Evolutionary conservation across 2,329 filamentous ascomycete genomes (phyloP), one percentile per base, ranked within the genome.

Genomic region (Penicillium rolfsii): DNA sequence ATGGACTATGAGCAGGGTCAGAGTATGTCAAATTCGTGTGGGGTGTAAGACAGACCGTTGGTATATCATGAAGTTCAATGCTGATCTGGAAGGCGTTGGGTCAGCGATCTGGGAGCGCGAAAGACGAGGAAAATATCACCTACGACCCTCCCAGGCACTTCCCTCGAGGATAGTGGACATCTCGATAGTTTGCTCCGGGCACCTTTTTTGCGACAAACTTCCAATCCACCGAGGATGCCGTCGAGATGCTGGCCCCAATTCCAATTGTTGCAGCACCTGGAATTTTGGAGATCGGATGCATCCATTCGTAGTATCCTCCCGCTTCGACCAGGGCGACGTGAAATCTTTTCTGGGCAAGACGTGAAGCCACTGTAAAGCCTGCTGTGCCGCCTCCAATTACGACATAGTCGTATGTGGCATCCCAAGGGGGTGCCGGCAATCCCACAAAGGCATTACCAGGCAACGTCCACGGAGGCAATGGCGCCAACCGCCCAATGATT

Each of bases 281-380:
- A n/a, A 87, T 82, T 38, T 82, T 84, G 8, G 75, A 74, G 1
- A 82, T 78, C 0, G 84, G 85, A 4, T 83, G 86, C 4, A 76
- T 82, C 66, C 86, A 83, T 49, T 83, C 80, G 22, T 82, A 79
- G 46, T 84, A 74, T 5, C 83, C 76, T 5, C 76, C 76, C 5
- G 77, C 76, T 60, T 79, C 74, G 8, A 77, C 66, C 19, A 78
- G 69, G 2, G 79, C 74, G 22, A 81, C 71, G 9, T 66, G 74
- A 35, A 82, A 68, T 0, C 58, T 60, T 7, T 81, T 81, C 65
- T 85, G 80, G 1, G 83, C 81, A 5, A 86, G 78, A 28, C 84
- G 81, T 12, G 79, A 78, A 9, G 83, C 83, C 24, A 86, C 76
- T 4, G 71, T 70, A 33, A 74, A 60, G 0, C 75, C 74, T 11